These are phyloP conservation scores for Pythium oligandrum DNA, from an alignment of 352 stramenopile genomes.

Conservation along the genomic window DNA sequence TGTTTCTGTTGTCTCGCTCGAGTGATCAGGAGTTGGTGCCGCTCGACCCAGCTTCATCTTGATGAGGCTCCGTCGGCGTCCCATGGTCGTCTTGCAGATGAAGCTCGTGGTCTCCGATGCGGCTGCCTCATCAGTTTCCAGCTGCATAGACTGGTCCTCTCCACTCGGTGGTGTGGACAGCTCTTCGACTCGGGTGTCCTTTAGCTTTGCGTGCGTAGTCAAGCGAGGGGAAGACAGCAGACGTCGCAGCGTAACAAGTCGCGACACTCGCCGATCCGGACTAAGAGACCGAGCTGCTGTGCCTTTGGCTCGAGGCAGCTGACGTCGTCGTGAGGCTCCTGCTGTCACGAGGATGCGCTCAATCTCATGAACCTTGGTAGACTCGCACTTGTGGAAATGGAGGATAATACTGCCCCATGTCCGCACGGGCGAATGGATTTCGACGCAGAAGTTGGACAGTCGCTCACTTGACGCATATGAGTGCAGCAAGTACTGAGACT, in stretches of 20 bases:
- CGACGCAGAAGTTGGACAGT: conserved; percentile 71
- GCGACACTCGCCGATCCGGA: not conserved
- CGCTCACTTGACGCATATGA: conserved; percentile 61
- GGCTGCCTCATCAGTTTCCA: too few relatives aligned
- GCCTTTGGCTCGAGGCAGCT: conserved; percentile 2
- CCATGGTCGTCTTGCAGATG: conserved; percentile 21
- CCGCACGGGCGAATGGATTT: conserved; percentile 53
- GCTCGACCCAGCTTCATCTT: conserved; percentile 17
- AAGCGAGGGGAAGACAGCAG: not conserved
- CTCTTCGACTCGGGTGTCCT: conserved; percentile 4
- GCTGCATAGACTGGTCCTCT: too few relatives aligned
- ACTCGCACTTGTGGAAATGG: conserved; percentile 61
- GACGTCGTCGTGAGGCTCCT: conserved; percentile 26
- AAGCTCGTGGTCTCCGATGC: conserved; percentile 14
- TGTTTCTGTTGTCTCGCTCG: not conserved
- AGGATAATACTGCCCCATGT: conserved; percentile 70
- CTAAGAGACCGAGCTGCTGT: too few relatives aligned
- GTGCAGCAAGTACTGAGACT: conserved; percentile 64
- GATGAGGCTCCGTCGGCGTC: conserved; percentile 17
- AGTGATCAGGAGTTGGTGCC: conserved; percentile 2
- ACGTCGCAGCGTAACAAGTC: not conserved
- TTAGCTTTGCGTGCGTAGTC: too few relatives aligned
- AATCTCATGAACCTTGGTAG: conserved; percentile 35
- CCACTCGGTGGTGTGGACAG: too few relatives aligned
- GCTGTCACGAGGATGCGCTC: conserved; percentile 50